Percentiles rank a stretch among this genome's conserved stretches.
Evolutionary conservation across 2,329 filamentous ascomycete genomes (phyloP).

Genomic region (Harringtonia aguacate): DNA sequence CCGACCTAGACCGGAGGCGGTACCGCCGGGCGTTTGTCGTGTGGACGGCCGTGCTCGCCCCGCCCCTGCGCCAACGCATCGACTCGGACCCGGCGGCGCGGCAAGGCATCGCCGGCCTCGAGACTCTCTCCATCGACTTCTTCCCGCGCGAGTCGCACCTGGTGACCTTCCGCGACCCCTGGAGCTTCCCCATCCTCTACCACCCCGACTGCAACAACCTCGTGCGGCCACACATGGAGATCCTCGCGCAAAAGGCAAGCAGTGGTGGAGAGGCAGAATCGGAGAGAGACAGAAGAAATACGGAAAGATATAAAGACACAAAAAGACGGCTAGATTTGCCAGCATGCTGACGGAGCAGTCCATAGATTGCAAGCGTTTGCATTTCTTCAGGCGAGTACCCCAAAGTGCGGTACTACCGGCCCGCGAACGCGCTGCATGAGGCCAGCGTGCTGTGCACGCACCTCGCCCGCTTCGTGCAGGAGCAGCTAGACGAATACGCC

Average conservation of each 20-base stretch:
- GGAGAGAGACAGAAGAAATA: background rate
- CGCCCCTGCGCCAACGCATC: conserved; percentile 59
- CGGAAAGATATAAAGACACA: background rate
- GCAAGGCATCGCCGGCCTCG: conserved; percentile 68
- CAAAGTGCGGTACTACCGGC: conserved; percentile 82
- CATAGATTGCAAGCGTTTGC: conserved; percentile 73
- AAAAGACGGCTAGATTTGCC: background rate
- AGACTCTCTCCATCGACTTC: conserved; percentile 78
- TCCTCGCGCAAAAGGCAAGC: conserved; percentile 73
- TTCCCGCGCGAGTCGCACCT: conserved; percentile 85
- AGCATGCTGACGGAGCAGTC: background rate
- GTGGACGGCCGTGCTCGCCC: conserved; percentile 71
- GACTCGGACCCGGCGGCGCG: conserved; percentile 59
- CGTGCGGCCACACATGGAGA: conserved; percentile 72
- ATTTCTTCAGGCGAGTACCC: conserved; percentile 91
- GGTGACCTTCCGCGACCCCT: conserved; percentile 85
- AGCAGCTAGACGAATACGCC: conserved; percentile 82
- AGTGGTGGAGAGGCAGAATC: background rate
- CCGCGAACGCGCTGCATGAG: conserved; percentile 66
- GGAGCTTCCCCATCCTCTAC: conserved; percentile 88
- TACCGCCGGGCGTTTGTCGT: conserved; percentile 74
- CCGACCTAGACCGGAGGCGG: conserved; percentile 76
- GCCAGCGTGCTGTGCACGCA: conserved; percentile 80
- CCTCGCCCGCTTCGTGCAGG: conserved; percentile 81
- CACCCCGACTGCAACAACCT: conserved; percentile 83